Evolutionary conservation across 2,329 filamentous ascomycete species (phyloP).

Genomic region (Colletotrichum tropicicola): DNA sequence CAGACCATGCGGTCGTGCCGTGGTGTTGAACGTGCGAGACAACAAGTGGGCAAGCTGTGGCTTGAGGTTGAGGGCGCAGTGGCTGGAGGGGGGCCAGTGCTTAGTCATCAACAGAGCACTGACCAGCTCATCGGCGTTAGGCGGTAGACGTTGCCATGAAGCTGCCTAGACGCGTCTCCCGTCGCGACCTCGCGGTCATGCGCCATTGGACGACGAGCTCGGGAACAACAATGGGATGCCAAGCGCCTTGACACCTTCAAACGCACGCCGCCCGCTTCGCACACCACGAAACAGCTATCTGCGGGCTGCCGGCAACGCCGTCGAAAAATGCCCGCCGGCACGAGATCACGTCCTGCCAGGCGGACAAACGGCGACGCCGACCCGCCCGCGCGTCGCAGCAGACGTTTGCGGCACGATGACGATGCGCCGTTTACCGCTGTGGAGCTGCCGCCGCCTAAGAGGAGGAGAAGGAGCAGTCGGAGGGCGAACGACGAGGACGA

Average conservation of each 20-base stretch:
- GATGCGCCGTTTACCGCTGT: not conserved
- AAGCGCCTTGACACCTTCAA: not conserved
- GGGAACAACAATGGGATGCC: not conserved
- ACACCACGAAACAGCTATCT: too few relatives aligned
- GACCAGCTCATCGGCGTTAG: not conserved
- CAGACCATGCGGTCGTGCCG: not conserved
- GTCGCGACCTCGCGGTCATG: not conserved
- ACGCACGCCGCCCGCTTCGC: not conserved
- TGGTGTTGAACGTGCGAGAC: not conserved
- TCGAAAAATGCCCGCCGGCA: not conserved
- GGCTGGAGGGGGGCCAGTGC: too few relatives aligned
- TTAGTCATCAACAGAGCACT: not conserved
- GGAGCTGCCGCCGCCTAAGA: not conserved
- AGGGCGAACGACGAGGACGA: not conserved
- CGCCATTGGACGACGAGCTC: not conserved
- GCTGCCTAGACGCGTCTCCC: too few relatives aligned
- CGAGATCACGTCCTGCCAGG: not conserved
- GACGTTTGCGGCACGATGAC: not conserved
- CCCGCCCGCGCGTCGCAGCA: constrained; percentile 6
- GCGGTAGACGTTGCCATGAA: too few relatives aligned
- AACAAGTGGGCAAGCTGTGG: not conserved
- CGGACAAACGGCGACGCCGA: not conserved
- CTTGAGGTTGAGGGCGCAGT: not conserved
- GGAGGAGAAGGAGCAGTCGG: not conserved
- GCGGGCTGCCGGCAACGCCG: not conserved